Evolutionary conservation across 352 stramenopile genomes (phyloP).

Genomic region (Pseudoperonospora humuli): DNA sequence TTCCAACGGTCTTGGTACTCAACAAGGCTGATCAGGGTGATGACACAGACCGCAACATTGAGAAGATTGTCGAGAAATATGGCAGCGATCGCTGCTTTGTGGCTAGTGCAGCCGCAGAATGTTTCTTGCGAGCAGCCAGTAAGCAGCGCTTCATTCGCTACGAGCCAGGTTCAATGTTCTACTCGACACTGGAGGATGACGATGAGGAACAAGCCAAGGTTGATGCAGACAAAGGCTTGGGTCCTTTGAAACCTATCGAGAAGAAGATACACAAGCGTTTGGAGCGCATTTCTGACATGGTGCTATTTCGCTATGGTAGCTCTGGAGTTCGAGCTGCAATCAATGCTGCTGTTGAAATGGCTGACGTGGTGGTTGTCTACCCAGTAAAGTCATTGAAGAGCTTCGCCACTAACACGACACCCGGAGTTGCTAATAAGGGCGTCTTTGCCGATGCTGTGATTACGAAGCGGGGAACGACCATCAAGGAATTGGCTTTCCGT

Average conservation of each 20-base stretch:
- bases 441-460: slow-evolving; percentile 76
- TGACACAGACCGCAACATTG: slow-evolving; percentile 84
- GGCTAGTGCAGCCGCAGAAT: slow-evolving; percentile 79
- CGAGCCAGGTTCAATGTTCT: slow-evolving; percentile 82
- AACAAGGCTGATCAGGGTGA: slow-evolving; percentile 85
- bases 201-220: slow-evolving; percentile 27
- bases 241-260: slow-evolving; percentile 55
- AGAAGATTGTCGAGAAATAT: slow-evolving; percentile 85
- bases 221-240: slow-evolving; percentile 18
- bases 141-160: slow-evolving; percentile 82
- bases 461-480: slow-evolving; percentile 60
- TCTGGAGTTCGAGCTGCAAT: slow-evolving; percentile 81
- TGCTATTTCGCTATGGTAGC: slow-evolving; percentile 85
- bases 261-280: slow-evolving; percentile 76
- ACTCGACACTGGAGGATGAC: slow-evolving; percentile 61
- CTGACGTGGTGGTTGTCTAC: slow-evolving; percentile 77
- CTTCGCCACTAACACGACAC: slow-evolving; percentile 55
- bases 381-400: slow-evolving; percentile 84
- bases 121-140: slow-evolving; percentile 61
- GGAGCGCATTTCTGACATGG: slow-evolving; percentile 86
- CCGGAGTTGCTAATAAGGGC: slow-evolving; percentile 35
- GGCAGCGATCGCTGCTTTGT: slow-evolving; percentile 82
- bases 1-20: slow-evolving; percentile 83
- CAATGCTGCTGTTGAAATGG: slow-evolving; percentile 77
- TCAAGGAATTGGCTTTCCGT: slow-evolving; percentile 66